These are phyloP conservation scores for Ustilago nuda DNA, from an alignment of 1,284 basidiomycete species.

Conservation along the genomic window DNA sequence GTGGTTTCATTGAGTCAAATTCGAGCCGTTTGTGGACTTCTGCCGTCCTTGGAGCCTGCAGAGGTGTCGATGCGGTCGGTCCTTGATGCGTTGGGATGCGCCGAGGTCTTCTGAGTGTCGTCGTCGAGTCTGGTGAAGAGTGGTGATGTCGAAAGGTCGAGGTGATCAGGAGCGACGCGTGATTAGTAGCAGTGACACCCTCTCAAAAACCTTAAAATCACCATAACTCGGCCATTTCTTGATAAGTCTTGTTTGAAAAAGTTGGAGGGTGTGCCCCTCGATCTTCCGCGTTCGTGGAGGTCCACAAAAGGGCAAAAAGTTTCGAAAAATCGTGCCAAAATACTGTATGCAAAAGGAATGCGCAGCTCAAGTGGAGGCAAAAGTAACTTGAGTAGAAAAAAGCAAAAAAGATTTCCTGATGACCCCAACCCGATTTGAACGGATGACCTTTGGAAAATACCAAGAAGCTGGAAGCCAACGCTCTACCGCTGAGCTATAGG, in stretches of 20 bases:
- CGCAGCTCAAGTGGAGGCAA: too few species aligned
- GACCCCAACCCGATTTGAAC: constrained; percentile 56
- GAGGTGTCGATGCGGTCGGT: too few species aligned
- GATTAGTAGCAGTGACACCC: too few species aligned
- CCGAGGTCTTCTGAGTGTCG: too few species aligned
- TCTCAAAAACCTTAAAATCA: neutral
- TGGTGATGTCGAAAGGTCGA: too few species aligned
- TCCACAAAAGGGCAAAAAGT: constrained; percentile 12
- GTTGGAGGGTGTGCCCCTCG: neutral
- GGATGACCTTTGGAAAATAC: constrained; percentile 52
- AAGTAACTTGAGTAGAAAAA: neutral
- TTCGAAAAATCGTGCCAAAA: neutral
- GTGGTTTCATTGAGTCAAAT: too few species aligned
- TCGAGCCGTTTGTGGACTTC: too few species aligned
- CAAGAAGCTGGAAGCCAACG: constrained; percentile 47
- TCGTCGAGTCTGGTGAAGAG: too few species aligned
- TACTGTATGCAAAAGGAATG: too few species aligned
- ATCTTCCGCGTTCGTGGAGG: neutral
- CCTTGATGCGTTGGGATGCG: too few species aligned
- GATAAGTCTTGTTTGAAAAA: neutral
- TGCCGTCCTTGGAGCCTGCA: too few species aligned
- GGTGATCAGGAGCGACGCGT: too few species aligned
- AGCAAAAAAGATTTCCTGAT: constrained; percentile 12
- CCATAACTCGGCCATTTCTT: neutral
- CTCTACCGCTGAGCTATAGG: constrained; percentile 57